Conservation (phyloP, 768 basidiomycete species). For the Ramaria rubella region DNA sequence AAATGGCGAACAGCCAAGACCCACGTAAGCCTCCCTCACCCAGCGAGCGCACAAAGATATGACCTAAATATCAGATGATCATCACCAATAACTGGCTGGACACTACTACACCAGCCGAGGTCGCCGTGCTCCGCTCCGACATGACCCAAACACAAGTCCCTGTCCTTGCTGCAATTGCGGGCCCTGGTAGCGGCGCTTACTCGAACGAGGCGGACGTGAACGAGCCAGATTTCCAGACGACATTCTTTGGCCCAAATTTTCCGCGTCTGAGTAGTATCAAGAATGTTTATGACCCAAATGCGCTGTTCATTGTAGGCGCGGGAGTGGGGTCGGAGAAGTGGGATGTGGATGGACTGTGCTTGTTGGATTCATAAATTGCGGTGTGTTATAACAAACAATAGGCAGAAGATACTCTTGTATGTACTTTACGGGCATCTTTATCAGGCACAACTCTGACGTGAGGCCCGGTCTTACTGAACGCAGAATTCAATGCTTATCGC, state of each 20-base stretch:
- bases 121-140: conserved; percentile 10
- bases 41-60: neutral
- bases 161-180: neutral
- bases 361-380: too few species aligned
- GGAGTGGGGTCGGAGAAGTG: conserved; percentile 29
- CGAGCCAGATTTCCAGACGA: conserved; percentile 27
- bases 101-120: conserved; percentile 2
- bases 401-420: too few species aligned
- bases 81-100: neutral
- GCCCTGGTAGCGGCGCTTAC: conserved; percentile 24
- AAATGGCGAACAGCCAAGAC: conserved; percentile 34
- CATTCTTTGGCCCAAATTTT: conserved; percentile 32
- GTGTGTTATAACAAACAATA: too few species aligned
- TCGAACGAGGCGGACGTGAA: conserved; percentile 29
- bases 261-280: conserved; percentile 25
- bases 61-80: neutral
- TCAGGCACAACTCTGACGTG: too few species aligned
- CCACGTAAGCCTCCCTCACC: conserved; percentile 23
- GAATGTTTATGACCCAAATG: conserved; percentile 26
- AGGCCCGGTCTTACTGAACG: too few species aligned
- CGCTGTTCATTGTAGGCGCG: conserved; percentile 27
- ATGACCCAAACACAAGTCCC: conserved; percentile 2
- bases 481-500: too few species aligned
- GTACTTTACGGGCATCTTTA: too few species aligned
- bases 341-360: too few species aligned